Conservation (phyloP, 1,284 basidiomycete genomes). For the Lentinula novae-zelandiae region DNA sequence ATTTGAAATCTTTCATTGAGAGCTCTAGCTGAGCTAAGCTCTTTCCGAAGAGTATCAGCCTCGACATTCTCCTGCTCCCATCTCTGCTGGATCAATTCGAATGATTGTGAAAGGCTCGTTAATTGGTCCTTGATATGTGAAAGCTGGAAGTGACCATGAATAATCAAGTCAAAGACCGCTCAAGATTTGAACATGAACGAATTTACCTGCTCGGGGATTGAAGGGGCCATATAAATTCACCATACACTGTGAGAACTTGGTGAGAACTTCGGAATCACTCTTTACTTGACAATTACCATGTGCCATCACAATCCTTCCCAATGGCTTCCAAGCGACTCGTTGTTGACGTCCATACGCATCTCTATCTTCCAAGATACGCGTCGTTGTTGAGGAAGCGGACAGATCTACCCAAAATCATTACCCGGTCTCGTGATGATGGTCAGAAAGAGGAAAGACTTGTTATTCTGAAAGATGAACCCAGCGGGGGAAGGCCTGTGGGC, state of each 20-base stretch:
- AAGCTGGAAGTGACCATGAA: neutral
- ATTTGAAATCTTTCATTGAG: constrained; percentile 24
- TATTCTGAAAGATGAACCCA: constrained; percentile 75
- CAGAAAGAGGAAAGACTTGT: constrained; percentile 61
- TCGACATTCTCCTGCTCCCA: constrained; percentile 21
- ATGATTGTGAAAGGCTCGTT: constrained; percentile 21
- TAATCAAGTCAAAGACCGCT: neutral
- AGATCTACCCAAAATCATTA: constrained; percentile 12
- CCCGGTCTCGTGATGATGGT: constrained; percentile 26
- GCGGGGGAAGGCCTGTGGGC: constrained; percentile 60
- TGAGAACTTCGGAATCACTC: neutral
- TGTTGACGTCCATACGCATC: constrained; percentile 80
- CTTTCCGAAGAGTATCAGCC: constrained; percentile 26
- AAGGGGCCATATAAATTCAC: neutral
- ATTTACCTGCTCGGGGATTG: constrained; percentile 5
- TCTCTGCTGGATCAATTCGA: constrained; percentile 18
- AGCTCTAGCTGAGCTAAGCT: constrained; percentile 25
- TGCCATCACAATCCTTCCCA: neutral
- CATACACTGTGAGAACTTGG: neutral
- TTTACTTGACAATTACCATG: neutral
- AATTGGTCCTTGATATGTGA: neutral
- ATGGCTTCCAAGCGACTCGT: constrained; percentile 36
- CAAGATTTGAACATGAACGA: neutral
- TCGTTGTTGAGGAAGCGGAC: constrained; percentile 21
- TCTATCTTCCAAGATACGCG: constrained; percentile 76